A percentile compares a stretch with the other conserved stretches of the same genome.
Conservation (phyloP, 441 rosid species). For the Corymbia citriodora region DNA sequence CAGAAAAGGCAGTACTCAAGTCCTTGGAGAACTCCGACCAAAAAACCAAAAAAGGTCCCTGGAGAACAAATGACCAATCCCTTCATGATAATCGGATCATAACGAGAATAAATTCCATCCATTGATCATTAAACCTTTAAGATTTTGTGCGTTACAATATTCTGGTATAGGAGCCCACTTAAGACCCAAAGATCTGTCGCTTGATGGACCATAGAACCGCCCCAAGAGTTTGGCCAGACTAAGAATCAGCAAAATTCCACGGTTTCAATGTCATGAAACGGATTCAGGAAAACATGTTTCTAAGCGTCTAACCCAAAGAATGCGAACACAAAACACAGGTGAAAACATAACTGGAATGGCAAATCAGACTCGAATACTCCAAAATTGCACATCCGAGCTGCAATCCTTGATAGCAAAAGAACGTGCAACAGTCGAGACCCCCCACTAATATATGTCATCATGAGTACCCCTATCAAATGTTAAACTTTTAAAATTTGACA, state of each 20-base stretch:
- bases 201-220: not conserved
- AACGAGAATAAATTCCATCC: not conserved
- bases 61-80: not conserved
- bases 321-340: not conserved
- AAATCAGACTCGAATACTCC: not conserved
- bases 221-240: not conserved
- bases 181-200: not conserved
- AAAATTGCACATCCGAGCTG: not conserved
- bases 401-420: not conserved
- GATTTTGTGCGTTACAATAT: not conserved
- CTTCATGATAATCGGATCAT: not conserved
- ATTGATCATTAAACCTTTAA: not conserved
- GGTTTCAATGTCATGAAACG: not conserved
- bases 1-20: not conserved
- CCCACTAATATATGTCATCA: not conserved
- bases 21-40: not conserved
- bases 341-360: not conserved
- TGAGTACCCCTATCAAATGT: not conserved
- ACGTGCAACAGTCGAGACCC: not conserved
- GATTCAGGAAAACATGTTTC: not conserved
- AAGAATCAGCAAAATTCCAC: not conserved
- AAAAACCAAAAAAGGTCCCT: too few relatives aligned
- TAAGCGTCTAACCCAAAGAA: not conserved
- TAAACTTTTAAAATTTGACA: too few relatives aligned
- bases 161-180: not conserved